Evolutionary conservation across 164 flowering plant genomes (phyloP).

Genomic region (Stephania yunnanensis): DNA sequence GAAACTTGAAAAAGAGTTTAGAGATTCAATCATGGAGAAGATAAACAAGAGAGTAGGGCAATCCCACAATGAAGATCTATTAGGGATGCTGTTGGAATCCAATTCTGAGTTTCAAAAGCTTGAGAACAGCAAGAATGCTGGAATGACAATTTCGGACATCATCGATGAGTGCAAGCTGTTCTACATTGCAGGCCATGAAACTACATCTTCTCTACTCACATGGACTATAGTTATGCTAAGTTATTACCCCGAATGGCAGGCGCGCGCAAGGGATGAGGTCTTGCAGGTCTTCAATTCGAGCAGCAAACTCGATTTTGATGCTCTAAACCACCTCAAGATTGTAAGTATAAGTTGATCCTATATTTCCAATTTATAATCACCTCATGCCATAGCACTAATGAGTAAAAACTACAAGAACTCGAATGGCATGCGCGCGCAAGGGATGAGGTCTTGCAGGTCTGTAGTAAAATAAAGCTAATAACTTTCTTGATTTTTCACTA

Average conservation of each 20-base stretch:
- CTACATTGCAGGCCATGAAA: constrained; percentile 19
- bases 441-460: no score
- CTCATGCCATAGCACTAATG: no score
- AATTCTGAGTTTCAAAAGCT: background rate
- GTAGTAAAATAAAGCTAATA: no score
- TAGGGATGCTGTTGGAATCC: background rate
- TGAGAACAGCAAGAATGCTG: background rate
- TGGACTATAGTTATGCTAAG: constrained; percentile 15
- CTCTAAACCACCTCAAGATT: constrained; percentile 18
- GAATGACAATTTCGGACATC: background rate
- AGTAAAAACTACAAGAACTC: no score
- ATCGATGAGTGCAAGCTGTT: constrained; percentile 2
- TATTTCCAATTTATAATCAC: background rate
- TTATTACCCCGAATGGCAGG: constrained; percentile 14
- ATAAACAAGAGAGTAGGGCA: constrained; percentile 13
- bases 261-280: constrained; percentile 17
- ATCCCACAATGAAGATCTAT: background rate
- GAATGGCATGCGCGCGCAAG: no score
- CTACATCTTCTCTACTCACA: constrained; percentile 8
- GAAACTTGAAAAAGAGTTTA: constrained; percentile 8
- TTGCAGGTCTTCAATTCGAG: constrained; percentile 9
- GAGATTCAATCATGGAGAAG: background rate
- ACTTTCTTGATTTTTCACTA: no score
- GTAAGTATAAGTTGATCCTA: constrained; percentile 9
- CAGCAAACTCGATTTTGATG: constrained; percentile 13